Conservation (phyloP, 495 filamentous ascomycete species). For the Astrothelium macrocarpum region DNA sequence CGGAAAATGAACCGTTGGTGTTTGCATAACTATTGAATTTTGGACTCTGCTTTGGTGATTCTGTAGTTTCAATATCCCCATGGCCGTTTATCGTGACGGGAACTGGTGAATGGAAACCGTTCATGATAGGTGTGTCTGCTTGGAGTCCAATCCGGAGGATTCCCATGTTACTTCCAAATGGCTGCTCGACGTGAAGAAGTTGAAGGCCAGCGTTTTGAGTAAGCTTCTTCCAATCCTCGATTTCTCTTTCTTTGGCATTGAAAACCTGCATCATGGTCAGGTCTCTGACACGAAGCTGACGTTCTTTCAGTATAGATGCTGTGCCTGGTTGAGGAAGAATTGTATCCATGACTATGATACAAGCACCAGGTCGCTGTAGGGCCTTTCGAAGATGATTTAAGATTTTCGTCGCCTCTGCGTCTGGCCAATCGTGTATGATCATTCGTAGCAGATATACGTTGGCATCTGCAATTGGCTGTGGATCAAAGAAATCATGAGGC, state of each 20-base stretch:
- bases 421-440: slow-evolving; percentile 11
- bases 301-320: slow-evolving; percentile 2
- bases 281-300: slow-evolving; percentile 8
- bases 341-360: slow-evolving; percentile 11
- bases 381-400: slow-evolving; percentile 5
- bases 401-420: slow-evolving; percentile 2
- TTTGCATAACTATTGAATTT: not conserved
- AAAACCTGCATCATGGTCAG: slow-evolving; percentile 10
- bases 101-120: not conserved
- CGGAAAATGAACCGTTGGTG: not conserved
- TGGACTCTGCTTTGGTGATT: not conserved
- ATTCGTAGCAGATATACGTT: slow-evolving; percentile 8
- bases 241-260: slow-evolving; percentile 10
- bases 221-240: slow-evolving; percentile 32
- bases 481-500: slow-evolving; percentile 11
- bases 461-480: slow-evolving; percentile 7
- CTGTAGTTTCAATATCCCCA: not conserved
- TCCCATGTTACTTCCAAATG: slow-evolving; percentile 1
- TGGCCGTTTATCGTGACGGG: not conserved
- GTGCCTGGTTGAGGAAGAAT: slow-evolving; percentile 5
- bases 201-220: not conserved
- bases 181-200: not conserved
- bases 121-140: not conserved
- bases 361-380: slow-evolving; percentile 1
- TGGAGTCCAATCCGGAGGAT: not conserved